Evolutionary conservation across 176 grass and related monocot species (phyloP).

Genomic region (Carex myosuroides): DNA sequence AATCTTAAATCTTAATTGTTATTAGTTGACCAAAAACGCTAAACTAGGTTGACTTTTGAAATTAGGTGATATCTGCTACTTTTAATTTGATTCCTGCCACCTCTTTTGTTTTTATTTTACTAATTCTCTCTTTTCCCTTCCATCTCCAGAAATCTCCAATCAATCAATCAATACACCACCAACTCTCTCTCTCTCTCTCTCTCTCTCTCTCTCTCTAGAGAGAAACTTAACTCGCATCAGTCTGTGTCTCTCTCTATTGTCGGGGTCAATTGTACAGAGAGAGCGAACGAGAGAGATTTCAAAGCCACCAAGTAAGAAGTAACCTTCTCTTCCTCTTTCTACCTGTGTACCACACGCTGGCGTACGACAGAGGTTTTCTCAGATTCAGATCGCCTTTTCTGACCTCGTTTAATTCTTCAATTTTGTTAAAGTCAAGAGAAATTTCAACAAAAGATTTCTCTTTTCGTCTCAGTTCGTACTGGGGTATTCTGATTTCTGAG

Average conservation of each 20-base stretch:
- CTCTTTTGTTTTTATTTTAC: neutral
- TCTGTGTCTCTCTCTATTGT: neutral
- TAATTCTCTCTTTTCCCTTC: neutral
- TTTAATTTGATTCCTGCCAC: neutral
- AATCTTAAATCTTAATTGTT: neutral
- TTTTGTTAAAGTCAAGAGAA: neutral
- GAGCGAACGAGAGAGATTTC: neutral
- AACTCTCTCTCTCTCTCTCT: neutral
- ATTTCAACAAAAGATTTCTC: neutral
- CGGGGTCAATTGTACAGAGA: neutral
- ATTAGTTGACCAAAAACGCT: constrained; percentile 21
- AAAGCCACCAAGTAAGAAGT: constrained; percentile 1
- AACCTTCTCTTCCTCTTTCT: neutral
- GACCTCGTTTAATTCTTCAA: neutral
- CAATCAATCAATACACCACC: constrained; percentile 20
- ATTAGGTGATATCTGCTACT: neutral
- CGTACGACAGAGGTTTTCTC: neutral
- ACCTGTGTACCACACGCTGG: neutral
- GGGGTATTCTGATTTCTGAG: neutral
- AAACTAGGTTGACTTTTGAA: constrained; percentile 15
- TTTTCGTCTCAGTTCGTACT: neutral
- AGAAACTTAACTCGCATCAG: neutral
- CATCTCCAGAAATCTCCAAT: neutral
- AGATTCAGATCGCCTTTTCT: constrained; percentile 6
- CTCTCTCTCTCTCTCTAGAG: neutral